Conservation (phyloP, 768 basidiomycete species). For the Hirschioporus abietinus region DNA sequence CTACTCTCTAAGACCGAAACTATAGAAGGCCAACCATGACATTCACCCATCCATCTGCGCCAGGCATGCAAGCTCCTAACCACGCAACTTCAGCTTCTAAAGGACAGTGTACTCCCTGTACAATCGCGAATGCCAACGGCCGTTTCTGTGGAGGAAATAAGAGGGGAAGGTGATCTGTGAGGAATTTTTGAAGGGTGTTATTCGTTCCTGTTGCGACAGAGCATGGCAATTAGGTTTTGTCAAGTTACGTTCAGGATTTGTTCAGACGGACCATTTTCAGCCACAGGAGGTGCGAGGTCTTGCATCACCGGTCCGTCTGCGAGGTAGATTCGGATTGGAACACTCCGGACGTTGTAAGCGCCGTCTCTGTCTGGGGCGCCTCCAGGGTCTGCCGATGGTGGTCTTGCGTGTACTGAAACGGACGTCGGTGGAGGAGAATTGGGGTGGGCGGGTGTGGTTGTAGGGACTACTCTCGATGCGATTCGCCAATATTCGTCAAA, state of each 20-base stretch:
- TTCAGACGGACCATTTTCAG: slow-evolving; percentile 62
- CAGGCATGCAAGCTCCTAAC: slow-evolving; percentile 88
- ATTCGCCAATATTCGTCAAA: slow-evolving; percentile 95
- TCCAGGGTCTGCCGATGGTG: slow-evolving; percentile 58
- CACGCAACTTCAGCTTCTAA: slow-evolving; percentile 88
- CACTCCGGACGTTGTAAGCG: slow-evolving; percentile 80
- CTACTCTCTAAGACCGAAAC: too few species aligned
- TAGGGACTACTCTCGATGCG: slow-evolving; percentile 87
- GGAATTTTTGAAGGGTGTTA: slow-evolving; percentile 62
- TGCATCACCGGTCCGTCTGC: slow-evolving; percentile 89
- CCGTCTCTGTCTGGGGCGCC: slow-evolving; percentile 62
- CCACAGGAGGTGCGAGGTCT: slow-evolving; percentile 76
- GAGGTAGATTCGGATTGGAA: slow-evolving; percentile 87
- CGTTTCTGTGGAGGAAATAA: slow-evolving; percentile 55
- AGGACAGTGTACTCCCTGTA: slow-evolving; percentile 83
- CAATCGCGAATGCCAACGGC: slow-evolving; percentile 66
- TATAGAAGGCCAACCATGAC: slow-evolving; percentile 65
- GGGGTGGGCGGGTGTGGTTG: slow-evolving; percentile 57
- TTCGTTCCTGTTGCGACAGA: slow-evolving; percentile 53
- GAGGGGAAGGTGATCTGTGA: slow-evolving; percentile 72
- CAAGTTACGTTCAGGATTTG: slow-evolving; percentile 1
- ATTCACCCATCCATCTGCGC: slow-evolving; percentile 94
- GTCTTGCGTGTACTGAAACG: slow-evolving; percentile 58
- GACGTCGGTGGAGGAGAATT: slow-evolving; percentile 48
- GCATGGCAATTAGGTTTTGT: too few species aligned